Evolutionary conservation across 164 flowering plant species (phyloP).

Genomic region (Santalum album): DNA sequence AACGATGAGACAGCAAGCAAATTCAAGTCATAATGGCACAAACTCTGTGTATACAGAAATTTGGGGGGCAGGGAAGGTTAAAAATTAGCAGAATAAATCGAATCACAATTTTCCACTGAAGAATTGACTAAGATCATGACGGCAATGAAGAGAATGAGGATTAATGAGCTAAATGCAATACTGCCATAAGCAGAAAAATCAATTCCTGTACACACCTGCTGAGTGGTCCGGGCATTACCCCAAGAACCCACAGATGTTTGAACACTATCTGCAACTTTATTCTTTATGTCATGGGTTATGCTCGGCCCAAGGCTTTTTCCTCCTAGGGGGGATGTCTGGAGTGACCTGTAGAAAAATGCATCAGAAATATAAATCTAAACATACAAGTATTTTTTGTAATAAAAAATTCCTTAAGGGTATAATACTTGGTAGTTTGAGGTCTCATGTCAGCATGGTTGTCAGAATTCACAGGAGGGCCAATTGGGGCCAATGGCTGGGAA

Average conservation of each 20-base stretch:
- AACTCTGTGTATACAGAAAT: too few relatives aligned
- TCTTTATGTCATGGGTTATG: conserved; percentile 39
- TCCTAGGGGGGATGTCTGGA: conserved; percentile 26
- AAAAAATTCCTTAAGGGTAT: neutral
- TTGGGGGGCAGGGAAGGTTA: too few relatives aligned
- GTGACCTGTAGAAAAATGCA: conserved; percentile 36
- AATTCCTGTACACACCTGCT: conserved; percentile 54
- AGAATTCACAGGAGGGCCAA: conserved; percentile 56
- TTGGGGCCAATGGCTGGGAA: conserved; percentile 65
- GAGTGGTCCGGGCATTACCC: conserved; percentile 44
- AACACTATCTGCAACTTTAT: conserved; percentile 40
- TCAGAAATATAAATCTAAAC: neutral
- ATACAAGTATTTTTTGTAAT: neutral
- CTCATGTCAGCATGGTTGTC: conserved; percentile 41
- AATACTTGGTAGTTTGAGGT: conserved; percentile 42
- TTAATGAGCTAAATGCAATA: too few relatives aligned
- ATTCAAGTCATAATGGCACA: too few relatives aligned
- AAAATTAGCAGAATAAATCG: too few relatives aligned
- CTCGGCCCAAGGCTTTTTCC: conserved; percentile 36
- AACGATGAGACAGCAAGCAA: too few relatives aligned
- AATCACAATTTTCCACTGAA: too few relatives aligned
- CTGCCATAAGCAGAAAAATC: too few relatives aligned
- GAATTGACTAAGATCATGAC: too few relatives aligned
- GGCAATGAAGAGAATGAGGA: too few relatives aligned
- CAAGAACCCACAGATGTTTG: conserved; percentile 48